Base-by-base conservation (phyloP, 345 rosid genomes). In the Brassica nigra region DNA sequence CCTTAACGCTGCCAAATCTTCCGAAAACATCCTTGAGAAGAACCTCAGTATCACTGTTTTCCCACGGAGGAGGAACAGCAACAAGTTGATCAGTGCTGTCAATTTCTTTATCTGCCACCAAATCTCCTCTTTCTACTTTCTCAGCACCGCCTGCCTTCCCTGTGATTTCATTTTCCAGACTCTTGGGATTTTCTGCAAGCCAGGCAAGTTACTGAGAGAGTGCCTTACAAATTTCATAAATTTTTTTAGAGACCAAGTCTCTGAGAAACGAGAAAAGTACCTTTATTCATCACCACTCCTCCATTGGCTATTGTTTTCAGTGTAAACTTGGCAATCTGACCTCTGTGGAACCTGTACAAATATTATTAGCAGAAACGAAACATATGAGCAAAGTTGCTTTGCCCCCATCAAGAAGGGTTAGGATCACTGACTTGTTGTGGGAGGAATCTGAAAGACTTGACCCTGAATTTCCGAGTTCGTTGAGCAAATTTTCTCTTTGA, bases 1-100 rank as follows among this genome's bases (percentile, higher is more conserved):
- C 91, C 87, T 86, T 78, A 29, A 88, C 78, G 73, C 58, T 74
- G 71, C 88, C 89, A 75, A 86, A 88, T 69, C 79, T 83, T 73
- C 59, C 70, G 67, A 88, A 84, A 18, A 77, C 71, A 61, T 78
- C 86, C 71, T 75, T 86, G 61, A 88, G 81, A 78, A 83, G 81
- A 78, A 83, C 89, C 80, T 88, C 87, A 27, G 76, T 77, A 82
- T 85, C 77, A 76, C 31, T 75, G 54, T 77, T 68, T 27, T 85
- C 62, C 67, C 68, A 71, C 18, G 66, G 84, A 65, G 68, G 62
- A 71, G 18, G 18, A 18, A 65, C 69, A 14, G 20, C 72, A 37
- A 30, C 71, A 37, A n/a, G 37, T 34, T 79, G 63, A 30, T 68
- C 42, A 62, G 74, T 39, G 10, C 39, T 34, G 62, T 30, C 72